phyloP scores from a whole-genome alignment of 2,329 filamentous ascomycete species.

The Aspergillus spinulosporus region DNA sequence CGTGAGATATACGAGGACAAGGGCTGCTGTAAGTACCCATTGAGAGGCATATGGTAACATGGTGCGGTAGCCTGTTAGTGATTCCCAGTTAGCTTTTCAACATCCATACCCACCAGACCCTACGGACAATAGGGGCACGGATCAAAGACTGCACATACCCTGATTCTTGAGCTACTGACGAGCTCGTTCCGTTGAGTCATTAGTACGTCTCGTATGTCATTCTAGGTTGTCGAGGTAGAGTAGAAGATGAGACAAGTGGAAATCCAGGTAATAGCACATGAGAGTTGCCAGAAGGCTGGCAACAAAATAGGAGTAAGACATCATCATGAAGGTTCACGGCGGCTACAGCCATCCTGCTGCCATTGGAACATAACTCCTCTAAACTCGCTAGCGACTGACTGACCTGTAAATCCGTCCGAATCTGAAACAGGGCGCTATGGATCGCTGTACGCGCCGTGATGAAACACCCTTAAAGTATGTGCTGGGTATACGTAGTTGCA shows the following conservation, averaged over 20 bases:
- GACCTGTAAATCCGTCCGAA: constrained; percentile 7
- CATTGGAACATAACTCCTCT: constrained; percentile 20
- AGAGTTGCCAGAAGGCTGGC: background rate
- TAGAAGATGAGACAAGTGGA: constrained; percentile 8
- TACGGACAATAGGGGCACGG: background rate
- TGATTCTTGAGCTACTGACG: constrained; percentile 20
- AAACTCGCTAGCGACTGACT: constrained; percentile 19
- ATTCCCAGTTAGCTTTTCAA: constrained; percentile 19
- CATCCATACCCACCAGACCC: background rate
- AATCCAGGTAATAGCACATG: background rate
- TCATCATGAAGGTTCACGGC: constrained; percentile 15
- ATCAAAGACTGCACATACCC: constrained; percentile 20
- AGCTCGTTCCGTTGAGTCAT: constrained; percentile 28
- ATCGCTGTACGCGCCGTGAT: constrained; percentile 30
- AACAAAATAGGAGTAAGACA: constrained; percentile 6
- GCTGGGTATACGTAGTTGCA: constrained; percentile 9
- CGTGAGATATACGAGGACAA: constrained; percentile 27
- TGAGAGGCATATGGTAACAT: constrained; percentile 36
- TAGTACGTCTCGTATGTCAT: constrained; percentile 27
- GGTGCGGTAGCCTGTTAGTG: constrained; percentile 31
- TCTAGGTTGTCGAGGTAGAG: constrained; percentile 14
- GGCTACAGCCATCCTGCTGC: constrained; percentile 14
- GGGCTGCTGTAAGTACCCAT: constrained; percentile 28
- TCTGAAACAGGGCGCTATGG: constrained; percentile 28
- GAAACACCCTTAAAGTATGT: constrained; percentile 24